Conservation (phyloP, 1,284 basidiomycete species). For the Sanguinoderma infundibulare region DNA sequence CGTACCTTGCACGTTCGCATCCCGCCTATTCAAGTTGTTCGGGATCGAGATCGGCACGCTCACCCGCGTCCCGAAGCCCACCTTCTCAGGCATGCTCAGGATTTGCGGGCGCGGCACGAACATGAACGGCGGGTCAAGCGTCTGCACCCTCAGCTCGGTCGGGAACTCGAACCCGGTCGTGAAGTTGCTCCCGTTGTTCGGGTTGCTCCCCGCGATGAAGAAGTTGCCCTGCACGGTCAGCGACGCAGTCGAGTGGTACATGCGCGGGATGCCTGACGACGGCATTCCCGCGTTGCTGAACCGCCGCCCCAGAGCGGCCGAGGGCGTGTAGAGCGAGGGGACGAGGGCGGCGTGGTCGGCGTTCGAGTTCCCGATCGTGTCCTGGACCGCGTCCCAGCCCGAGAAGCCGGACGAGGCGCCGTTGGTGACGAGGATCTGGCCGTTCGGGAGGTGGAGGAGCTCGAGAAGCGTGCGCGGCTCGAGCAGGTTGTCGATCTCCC, state of each 20-base stretch:
- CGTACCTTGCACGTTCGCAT: constrained; percentile 8
- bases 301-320: constrained; percentile 47
- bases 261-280: constrained; percentile 44
- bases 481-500: constrained; percentile 29
- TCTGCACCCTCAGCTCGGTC: constrained; percentile 53
- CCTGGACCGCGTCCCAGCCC: constrained; percentile 40
- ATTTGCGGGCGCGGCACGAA: constrained; percentile 40
- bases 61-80: constrained; percentile 44
- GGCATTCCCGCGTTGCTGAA: constrained; percentile 52
- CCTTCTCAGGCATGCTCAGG: constrained; percentile 38
- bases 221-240: constrained; percentile 47
- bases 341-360: constrained; percentile 47
- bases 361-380: constrained; percentile 43
- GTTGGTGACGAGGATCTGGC: constrained; percentile 52
- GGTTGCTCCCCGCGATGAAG: constrained; percentile 53
- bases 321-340: constrained; percentile 56
- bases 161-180: constrained; percentile 25
- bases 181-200: constrained; percentile 40
- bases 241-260: constrained; percentile 49
- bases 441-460: constrained; percentile 54
- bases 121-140: constrained; percentile 49
- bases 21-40: background rate
- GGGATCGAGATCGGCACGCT: constrained; percentile 40
- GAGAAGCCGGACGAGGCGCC: constrained; percentile 49
- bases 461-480: constrained; percentile 47